A percentile compares a stretch with the other conserved stretches of the same genome.
Conservation (phyloP, 106 monocot species). For the Dendrobium officinale region DNA sequence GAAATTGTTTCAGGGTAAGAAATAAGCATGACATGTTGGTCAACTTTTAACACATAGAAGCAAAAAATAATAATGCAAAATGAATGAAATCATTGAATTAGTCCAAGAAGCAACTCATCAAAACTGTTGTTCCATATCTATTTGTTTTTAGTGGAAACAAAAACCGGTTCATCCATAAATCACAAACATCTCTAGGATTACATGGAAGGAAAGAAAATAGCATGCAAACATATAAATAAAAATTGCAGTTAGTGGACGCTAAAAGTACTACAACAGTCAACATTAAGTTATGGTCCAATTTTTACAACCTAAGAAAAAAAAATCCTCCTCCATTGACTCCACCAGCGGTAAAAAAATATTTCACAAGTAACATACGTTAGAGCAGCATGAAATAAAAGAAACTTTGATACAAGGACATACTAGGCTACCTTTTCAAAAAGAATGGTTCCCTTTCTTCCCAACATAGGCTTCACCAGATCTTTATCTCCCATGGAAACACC, state of each 20-base stretch:
- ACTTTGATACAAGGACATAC: neutral
- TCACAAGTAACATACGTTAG: neutral
- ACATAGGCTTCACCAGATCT: constrained; percentile 83
- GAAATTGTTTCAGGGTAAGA: neutral
- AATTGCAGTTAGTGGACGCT: neutral
- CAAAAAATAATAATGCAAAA: neutral
- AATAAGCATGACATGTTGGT: neutral
- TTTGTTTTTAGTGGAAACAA: neutral
- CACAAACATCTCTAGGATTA: neutral
- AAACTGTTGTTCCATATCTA: neutral
- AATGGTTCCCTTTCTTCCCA: constrained; percentile 55
- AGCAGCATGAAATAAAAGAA: neutral
- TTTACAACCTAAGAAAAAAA: neutral
- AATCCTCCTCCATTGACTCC: neutral
- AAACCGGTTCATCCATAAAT: neutral
- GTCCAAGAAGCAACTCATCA: neutral
- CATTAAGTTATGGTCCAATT: neutral
- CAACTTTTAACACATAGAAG: neutral
- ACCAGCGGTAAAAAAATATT: neutral
- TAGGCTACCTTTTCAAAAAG: constrained; percentile 68
- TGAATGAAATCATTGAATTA: neutral
- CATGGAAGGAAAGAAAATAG: neutral
- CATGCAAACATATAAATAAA: constrained; percentile 3
- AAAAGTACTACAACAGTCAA: neutral
- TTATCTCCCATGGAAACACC: constrained; percentile 96